Conservation (phyloP, 2,329 filamentous ascomycete genomes). For the Cadophora gregata region DNA sequence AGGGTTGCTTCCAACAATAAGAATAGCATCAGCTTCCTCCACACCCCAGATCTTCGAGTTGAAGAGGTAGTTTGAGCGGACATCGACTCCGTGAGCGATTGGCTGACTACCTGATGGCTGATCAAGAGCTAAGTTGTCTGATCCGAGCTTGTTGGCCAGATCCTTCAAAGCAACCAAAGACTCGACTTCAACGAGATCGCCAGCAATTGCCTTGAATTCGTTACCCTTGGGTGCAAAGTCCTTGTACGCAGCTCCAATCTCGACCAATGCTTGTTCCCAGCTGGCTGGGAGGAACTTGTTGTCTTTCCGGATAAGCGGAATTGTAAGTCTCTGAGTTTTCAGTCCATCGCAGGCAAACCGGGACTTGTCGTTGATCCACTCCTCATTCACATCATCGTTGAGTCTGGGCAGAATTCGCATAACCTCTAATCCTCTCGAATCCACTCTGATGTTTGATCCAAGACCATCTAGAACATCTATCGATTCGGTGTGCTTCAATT, state of each 20-base stretch:
- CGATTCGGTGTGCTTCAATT: constrained; percentile 93
- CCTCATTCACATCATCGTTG: constrained; percentile 98
- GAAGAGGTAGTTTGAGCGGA: constrained; percentile 94
- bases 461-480: constrained; percentile 93
- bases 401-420: constrained; percentile 93
- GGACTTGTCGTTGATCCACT: constrained; percentile 99
- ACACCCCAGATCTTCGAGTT: constrained; percentile 95
- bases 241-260: constrained; percentile 82
- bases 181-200: constrained; percentile 90
- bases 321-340: constrained; percentile 94
- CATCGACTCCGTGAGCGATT: constrained; percentile 88
- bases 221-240: constrained; percentile 83
- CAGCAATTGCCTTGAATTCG: constrained; percentile 95
- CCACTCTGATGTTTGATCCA: constrained; percentile 93
- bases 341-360: constrained; percentile 96
- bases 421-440: constrained; percentile 91
- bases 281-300: constrained; percentile 91
- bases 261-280: constrained; percentile 93
- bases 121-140: constrained; percentile 93
- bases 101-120: constrained; percentile 84
- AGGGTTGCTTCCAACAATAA: constrained; percentile 94
- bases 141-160: constrained; percentile 92
- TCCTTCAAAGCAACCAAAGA: constrained; percentile 97
- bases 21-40: constrained; percentile 89
- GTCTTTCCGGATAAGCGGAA: constrained; percentile 85